Conservation (phyloP, 345 rosid species). For the Xanthoceras sorbifolium region DNA sequence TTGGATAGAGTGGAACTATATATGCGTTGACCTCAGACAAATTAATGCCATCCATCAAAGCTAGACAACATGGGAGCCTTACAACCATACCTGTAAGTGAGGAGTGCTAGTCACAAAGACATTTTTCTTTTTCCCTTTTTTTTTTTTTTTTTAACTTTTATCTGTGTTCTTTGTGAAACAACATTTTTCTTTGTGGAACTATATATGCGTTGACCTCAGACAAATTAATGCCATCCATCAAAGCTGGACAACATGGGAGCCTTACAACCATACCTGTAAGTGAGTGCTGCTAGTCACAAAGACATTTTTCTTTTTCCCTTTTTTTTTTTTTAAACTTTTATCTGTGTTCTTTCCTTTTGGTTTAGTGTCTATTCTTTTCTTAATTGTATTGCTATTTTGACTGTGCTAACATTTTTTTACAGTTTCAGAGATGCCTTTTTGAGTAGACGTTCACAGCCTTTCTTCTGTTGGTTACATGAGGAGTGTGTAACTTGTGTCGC, state of each 20-base stretch:
- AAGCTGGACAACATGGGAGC: slow-evolving; percentile 21
- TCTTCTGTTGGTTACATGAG: slow-evolving; percentile 26
- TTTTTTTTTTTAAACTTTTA: not conserved
- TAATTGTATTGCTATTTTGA: not conserved
- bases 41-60: slow-evolving; percentile 19
- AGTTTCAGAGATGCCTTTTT: slow-evolving; percentile 17
- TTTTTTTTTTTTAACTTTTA: slow-evolving; percentile 1
- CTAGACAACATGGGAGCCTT: slow-evolving; percentile 15
- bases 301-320: slow-evolving; percentile 7
- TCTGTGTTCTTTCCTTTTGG: not conserved
- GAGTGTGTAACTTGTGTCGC: slow-evolving; percentile 18
- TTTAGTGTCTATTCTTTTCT: not conserved
- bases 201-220: slow-evolving; percentile 13
- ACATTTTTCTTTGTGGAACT: no score
- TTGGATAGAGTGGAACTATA: not conserved
- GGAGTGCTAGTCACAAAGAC: slow-evolving; percentile 11
- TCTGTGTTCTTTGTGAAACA: no score
- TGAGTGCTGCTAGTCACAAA: slow-evolving; percentile 7
- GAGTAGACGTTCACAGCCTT: slow-evolving; percentile 20
- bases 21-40: slow-evolving; percentile 19
- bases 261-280: slow-evolving; percentile 30
- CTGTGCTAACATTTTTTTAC: not conserved
- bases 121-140: no score
- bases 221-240: slow-evolving; percentile 17
- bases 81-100: slow-evolving; percentile 29